Evolutionary conservation across 2,329 filamentous ascomycete genomes (phyloP), one percentile per base, ranked within the genome.

Genomic region (Pseudophaeomoniella oleicola): DNA sequence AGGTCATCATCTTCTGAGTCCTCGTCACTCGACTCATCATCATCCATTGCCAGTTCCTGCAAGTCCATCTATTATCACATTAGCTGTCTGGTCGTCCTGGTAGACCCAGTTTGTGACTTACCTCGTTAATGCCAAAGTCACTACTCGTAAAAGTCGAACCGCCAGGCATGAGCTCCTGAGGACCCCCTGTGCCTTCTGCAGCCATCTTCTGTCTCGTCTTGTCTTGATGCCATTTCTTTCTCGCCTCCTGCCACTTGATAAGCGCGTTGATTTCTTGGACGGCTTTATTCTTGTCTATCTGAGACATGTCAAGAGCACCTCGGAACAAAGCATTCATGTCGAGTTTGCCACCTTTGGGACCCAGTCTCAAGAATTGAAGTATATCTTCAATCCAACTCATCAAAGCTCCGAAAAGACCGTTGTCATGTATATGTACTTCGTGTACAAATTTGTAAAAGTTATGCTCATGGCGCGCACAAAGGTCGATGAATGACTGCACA

Each of bases 181-280:
- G 50, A 39, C 51, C 53, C 14, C 53, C 57, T 4, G 54, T 53
- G 3, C 76, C 77, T 50, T 88, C 86, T 2, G 85, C 86, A 0
- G 90, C 90, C 90, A 98, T 96, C 69, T 98, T 98, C 63, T 96
- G 90, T 37, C 87, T 69, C 5, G 90, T 98, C 69, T 98, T 98
- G 60, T 93, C 85, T 42, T 88, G 78, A 55, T 98, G 90, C 90
- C 90, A 98, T 62, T 88, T 88, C 69, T 98, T 96, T 38, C 90
- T 71, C 30, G 84, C 83, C 54, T 87, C 84, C 57, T 98, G 90
- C 90, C 90, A 98, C 34, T 78, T 69, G 47, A 98, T 90, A 35
- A 98, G 67, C 18, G 71, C 64, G 51, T 96, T 75, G 51, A 96
- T 87, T 60, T 98, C 90, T 3, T 62, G 62, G 5, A 87, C 75